phyloP scores from a whole-genome alignment of 2,329 filamentous ascomycete genomes.

The Pyricularia pennisetigena region DNA sequence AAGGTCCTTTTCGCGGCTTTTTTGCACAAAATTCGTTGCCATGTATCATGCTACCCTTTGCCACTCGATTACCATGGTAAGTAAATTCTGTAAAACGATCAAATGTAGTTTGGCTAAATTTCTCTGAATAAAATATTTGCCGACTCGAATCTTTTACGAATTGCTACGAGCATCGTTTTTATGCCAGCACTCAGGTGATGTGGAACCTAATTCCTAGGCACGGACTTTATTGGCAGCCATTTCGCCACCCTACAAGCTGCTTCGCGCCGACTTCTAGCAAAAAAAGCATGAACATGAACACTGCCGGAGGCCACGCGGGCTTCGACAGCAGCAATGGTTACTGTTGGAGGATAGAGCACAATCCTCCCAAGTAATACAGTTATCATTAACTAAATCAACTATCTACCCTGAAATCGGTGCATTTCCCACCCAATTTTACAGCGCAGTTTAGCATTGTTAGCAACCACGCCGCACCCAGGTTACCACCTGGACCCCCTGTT shows the following conservation, averaged over 20 bases:
- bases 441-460: too few species aligned
- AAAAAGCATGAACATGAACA: neutral
- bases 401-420: too few species aligned
- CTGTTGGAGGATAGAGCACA: too few species aligned
- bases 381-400: too few species aligned
- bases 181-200: too few species aligned
- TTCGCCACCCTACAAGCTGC: neutral
- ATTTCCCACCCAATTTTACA: too few species aligned
- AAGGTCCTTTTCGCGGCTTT: neutral
- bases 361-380: too few species aligned
- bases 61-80: neutral
- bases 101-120: neutral
- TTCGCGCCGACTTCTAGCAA: neutral
- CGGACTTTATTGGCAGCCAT: neutral
- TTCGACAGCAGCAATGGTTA: neutral
- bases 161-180: neutral
- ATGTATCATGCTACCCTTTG: neutral
- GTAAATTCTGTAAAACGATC: neutral
- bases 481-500: too few species aligned
- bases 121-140: neutral
- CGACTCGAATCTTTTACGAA: neutral
- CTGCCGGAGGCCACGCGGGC: neutral
- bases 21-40: neutral
- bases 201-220: too few species aligned
- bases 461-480: too few species aligned